A percentile compares a stretch with the other conserved stretches of the same genome.
These are phyloP conservation scores for Puccinellia tenuiflora DNA, from an alignment of 176 grass and related monocot species.

Conservation along the genomic window DNA sequence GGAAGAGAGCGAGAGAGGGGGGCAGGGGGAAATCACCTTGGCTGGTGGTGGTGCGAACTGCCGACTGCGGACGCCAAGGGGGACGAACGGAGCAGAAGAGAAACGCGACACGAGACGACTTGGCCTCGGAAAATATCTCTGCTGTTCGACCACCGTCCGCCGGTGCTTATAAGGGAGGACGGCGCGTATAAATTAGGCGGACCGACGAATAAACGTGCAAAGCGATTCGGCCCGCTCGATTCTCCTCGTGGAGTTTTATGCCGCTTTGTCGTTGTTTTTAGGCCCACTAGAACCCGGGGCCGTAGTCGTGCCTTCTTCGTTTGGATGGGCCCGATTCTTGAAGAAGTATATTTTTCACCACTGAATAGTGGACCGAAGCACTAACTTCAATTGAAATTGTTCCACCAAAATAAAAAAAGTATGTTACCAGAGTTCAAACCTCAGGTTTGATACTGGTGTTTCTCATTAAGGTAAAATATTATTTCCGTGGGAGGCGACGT, in stretches of 20 bases:
- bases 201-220: not conserved
- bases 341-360: not conserved
- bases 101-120: not conserved
- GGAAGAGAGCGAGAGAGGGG: not conserved
- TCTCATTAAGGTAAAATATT: too few relatives aligned
- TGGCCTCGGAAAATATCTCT: not conserved
- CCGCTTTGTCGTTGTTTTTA: not conserved
- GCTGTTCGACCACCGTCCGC: not conserved
- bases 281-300: not conserved
- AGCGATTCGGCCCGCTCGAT: not conserved
- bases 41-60: not conserved
- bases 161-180: not conserved
- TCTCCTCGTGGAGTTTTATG: not conserved
- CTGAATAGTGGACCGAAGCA: too few relatives aligned
- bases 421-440: too few relatives aligned
- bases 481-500: too few relatives aligned
- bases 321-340: not conserved
- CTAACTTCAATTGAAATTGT: too few relatives aligned
- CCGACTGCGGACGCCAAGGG: not conserved
- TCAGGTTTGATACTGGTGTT: too few relatives aligned
- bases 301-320: not conserved
- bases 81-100: not conserved
- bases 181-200: not conserved
- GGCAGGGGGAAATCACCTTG: slow-evolving; percentile 13
- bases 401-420: too few relatives aligned